Base-by-base conservation (phyloP, 352 stramenopile species). In the Pythium phragmitis region DNA sequence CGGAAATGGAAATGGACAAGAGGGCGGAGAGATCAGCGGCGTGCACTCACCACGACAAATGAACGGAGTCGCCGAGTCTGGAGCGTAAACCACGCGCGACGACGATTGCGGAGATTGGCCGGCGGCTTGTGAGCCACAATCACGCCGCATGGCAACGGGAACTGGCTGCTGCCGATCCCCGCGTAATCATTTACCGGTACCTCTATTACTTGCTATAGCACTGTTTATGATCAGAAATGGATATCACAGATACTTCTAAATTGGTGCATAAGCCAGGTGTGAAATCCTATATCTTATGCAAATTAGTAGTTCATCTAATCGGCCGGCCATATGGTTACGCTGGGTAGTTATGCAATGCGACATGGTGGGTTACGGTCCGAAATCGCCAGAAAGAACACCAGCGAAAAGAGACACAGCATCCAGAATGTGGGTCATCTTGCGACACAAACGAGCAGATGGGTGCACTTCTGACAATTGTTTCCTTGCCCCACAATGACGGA, bases 81-180 rank as follows among this genome's bases (percentile, higher is more conserved):
- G 17, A 36, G 26, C 36, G 53, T 39, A 39, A 39, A 14, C 34
- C 34, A 39, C 34, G 34, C 34, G 34, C 34, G 34, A 39, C 34
- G 34, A 39, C 34, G 58, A 65, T 65, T 65, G 58, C 49, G 58
- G 57, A 39, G 51, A 51, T 12, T 50, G 41, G 49, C 43, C 47
- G 51, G 39, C 8, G 52, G 50, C 60, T 48, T 67, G 61, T 61
- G 50, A 33, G 23, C 46, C 60, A 53, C 60, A 67, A 67, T 67
- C 60, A 59, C 17, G 2, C 4, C 39, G 17, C 17, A 46, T 46
- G 39, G 39, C 34, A 2, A 4, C 2, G 1, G 50, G 45, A 57
- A 57, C 50, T 57, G 50, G 50, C 50, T 57, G 50, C 50, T 34
- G n/a, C 28, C 50, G 3, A 57, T 30, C 26, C 26, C 26, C 26